These are phyloP conservation scores for Celoporthe dispersa DNA, from an alignment of 2,329 filamentous ascomycete species.

Conservation along the genomic window DNA sequence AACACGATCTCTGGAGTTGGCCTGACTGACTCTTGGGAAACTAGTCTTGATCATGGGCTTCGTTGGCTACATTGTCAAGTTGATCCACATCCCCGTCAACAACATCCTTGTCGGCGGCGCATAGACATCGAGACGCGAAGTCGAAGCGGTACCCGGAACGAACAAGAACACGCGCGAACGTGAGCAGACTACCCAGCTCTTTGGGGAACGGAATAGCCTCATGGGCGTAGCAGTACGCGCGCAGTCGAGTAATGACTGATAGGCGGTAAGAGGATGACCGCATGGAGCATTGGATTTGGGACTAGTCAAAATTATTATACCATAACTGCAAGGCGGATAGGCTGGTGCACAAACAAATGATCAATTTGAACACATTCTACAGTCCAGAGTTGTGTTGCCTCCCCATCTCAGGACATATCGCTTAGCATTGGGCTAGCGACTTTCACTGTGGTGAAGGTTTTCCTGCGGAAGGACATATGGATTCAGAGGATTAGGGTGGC, in stretches of 20 bases:
- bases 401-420: neutral
- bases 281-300: constrained; percentile 6
- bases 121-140: constrained; percentile 42
- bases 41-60: constrained; percentile 68
- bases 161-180: neutral
- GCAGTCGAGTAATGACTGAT: neutral
- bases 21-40: constrained; percentile 11
- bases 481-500: too few species aligned
- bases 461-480: neutral
- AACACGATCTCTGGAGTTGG: neutral
- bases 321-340: constrained; percentile 23
- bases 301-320: constrained; percentile 16
- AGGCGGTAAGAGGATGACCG: neutral
- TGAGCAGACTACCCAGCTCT: neutral
- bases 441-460: neutral
- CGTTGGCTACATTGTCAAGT: constrained; percentile 72
- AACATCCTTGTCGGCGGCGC: constrained; percentile 71
- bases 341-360: constrained; percentile 19
- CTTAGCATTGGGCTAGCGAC: neutral
- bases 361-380: constrained; percentile 18
- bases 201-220: neutral
- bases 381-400: neutral
- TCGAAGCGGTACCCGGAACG: neutral
- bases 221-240: neutral
- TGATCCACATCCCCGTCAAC: constrained; percentile 74